phyloP scores from a whole-genome alignment of 495 filamentous ascomycete genomes.

The Aspergillus heteromorphus region DNA sequence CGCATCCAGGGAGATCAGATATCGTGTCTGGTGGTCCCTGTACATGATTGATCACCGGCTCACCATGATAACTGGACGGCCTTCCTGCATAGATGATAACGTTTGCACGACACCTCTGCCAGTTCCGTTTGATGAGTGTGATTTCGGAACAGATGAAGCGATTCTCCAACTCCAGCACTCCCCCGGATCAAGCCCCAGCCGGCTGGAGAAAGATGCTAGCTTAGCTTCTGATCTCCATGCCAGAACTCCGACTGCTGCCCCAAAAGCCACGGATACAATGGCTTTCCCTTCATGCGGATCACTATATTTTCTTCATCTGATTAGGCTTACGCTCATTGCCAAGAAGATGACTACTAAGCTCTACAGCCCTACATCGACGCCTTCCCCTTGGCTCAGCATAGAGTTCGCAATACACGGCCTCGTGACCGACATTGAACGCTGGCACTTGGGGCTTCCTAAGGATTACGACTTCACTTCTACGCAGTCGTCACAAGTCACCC shows the following conservation, averaged over 20 bases:
- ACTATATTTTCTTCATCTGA: slow-evolving; percentile 45
- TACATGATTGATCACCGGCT: slow-evolving; percentile 54
- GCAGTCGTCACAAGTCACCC: slow-evolving; percentile 19
- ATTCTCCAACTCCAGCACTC: slow-evolving; percentile 26
- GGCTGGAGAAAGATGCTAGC: slow-evolving; percentile 17
- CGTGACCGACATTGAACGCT: slow-evolving; percentile 34
- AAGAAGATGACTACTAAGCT: slow-evolving; percentile 48
- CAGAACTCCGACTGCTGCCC: slow-evolving; percentile 15
- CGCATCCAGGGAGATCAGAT: slow-evolving; percentile 50
- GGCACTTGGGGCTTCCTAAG: slow-evolving; percentile 35
- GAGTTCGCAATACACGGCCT: slow-evolving; percentile 38
- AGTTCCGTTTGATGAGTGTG: slow-evolving; percentile 46
- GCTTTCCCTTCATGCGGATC: slow-evolving; percentile 35
- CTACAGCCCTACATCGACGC: slow-evolving; percentile 51
- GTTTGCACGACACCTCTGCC: slow-evolving; percentile 53
- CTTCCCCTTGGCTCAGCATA: slow-evolving; percentile 46
- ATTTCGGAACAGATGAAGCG: slow-evolving; percentile 36
- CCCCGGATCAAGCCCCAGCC: slow-evolving; percentile 15
- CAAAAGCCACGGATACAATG: slow-evolving; percentile 22
- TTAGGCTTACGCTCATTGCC: slow-evolving; percentile 45
- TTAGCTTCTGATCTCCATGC: slow-evolving; percentile 1
- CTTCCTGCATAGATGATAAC: slow-evolving; percentile 49
- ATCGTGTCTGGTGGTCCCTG: slow-evolving; percentile 58
- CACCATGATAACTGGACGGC: slow-evolving; percentile 55
- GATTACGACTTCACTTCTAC: slow-evolving; percentile 36